Evolutionary conservation across 2,329 filamentous ascomycete genomes (phyloP), one percentile per base, ranked within the genome.

Genomic region (Ophiocordyceps camponoti-leonardi): DNA sequence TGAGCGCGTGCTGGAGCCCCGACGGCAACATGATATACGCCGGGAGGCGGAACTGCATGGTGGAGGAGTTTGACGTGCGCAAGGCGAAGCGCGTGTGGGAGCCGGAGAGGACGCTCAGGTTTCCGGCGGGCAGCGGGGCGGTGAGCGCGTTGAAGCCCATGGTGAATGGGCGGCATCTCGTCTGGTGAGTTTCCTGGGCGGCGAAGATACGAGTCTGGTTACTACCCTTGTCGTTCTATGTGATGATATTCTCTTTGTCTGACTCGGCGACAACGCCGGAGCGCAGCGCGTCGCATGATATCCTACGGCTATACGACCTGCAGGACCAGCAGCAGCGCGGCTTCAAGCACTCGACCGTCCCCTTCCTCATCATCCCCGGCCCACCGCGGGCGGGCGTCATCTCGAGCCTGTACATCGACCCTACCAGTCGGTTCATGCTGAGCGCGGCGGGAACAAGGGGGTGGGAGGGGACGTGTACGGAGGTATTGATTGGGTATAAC

Each of bases 1-100:
- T 94, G 79, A 88, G 86, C 52, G 86, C 87, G 1, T 94, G 87
- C 66, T 98, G 92, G 92, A 90, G 83, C 46, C 87, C 87, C 0
- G 85, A 95, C 59, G 92, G 92, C 14, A 96, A 96, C 63, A 86
- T 78, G 62, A 88, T 98, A 54, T 98, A 94, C 63, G 88, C 84
- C 0, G 92, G 92, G 0, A 73, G 92, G 26, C 74, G 92, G 47
- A 96, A 96, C 61, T 77, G 86, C 44, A 93, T 86, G 0, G 92
- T 98, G 0, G 92, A 98, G 53, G 92, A 98, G 62, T 98, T 84
- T 63, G 86, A 79, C 56, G 70, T 98, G 18, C 86, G 92, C 59
- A 86, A 87, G 55, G 78, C 75, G 0, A 62, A 59, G 44, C 54
- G 80, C 1, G 72, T 86, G 1, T 82, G 83, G 64, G 73, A 77